Base-by-base conservation (phyloP, 139 green algal genomes). In the Trebouxia sp. region DNA sequence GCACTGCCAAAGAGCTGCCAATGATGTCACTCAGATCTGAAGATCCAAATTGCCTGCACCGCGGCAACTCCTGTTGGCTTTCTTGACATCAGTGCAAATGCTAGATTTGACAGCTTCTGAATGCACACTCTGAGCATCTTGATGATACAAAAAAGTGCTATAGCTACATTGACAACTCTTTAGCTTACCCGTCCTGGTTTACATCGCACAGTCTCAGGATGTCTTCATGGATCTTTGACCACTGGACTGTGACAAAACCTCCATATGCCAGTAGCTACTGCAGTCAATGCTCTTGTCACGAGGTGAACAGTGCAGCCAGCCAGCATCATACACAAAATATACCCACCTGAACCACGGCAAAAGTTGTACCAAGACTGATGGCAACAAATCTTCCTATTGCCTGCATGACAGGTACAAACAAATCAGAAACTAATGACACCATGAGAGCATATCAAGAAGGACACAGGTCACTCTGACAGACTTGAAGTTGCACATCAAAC, bases 221-320 rank as follows among this genome's bases (percentile, higher is more conserved):
- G n/a, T 77, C 69, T 32, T 51, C 69, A 39, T 77, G 69, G 35
- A 77, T 55, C 17, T 55, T 51, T 26, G 69, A 58, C 69, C 69
- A 77, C n/a, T 77, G 26, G 39, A 77, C 42, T 26, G 41, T 51
- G 11, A 77, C 22, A 30, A 58, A 77, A 26, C 69, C 69, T 6
- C 42, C 69, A 55, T 77, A 77, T 38, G 69, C 69, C 20, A 77
- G 41, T 6, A 51, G 9, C 69, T 77, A 55, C 69, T 58, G 69
- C 42, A 38, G 55, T 8, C 69, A 77, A 26, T 5, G 42, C 20
- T 15, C n/a, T 3, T 67, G 41, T 20, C 30, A 69, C 11, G 47
- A 20, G 14, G 37, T 17, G 14, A 39, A 30, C 55, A 65, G 24
- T 32, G 55, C 28, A 26, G 41, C n/a, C n/a, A 42, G 24, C 9